Conservation (phyloP, 805 yeast genomes). For the Zygotorulaspora danielsina region DNA sequence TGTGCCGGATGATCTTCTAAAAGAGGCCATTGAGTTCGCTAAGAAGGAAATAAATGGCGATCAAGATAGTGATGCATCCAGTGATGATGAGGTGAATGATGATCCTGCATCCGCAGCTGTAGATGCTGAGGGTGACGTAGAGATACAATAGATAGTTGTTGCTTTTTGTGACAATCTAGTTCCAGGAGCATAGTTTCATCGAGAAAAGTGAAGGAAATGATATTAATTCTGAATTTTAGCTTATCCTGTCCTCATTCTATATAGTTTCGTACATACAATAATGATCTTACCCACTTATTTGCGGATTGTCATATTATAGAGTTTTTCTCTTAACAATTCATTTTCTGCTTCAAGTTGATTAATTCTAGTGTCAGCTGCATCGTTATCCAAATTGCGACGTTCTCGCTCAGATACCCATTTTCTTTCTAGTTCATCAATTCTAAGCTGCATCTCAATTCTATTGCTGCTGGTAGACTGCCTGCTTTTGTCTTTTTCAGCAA, state of each 20-base stretch:
- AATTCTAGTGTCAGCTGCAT: conserved; percentile 50
- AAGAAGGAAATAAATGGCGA: conserved; percentile 60
- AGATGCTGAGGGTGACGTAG: conserved; percentile 25
- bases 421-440: conserved; percentile 58
- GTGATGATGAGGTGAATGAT: conserved; percentile 22
- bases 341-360: conserved; percentile 55
- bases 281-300: conserved; percentile 6
- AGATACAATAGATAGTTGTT: conserved; percentile 15
- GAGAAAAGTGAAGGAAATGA: neutral
- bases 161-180: too few relatives aligned
- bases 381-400: conserved; percentile 56
- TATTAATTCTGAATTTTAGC: neutral
- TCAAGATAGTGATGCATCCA: conserved; percentile 24
- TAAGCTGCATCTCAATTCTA: conserved; percentile 41
- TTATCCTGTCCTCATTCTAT: neutral
- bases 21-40: conserved; percentile 81
- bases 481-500: conserved; percentile 17
- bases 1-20: conserved; percentile 73
- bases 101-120: conserved; percentile 12
- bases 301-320: conserved; percentile 16
- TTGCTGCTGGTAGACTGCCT: conserved; percentile 12
- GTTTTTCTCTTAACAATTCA: conserved; percentile 35
- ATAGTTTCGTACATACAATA: conserved; percentile 4
- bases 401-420: conserved; percentile 72
- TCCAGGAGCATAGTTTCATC: neutral